Evolutionary conservation across 495 filamentous ascomycete species (phyloP).

Genomic region (Penicillium turbatum): DNA sequence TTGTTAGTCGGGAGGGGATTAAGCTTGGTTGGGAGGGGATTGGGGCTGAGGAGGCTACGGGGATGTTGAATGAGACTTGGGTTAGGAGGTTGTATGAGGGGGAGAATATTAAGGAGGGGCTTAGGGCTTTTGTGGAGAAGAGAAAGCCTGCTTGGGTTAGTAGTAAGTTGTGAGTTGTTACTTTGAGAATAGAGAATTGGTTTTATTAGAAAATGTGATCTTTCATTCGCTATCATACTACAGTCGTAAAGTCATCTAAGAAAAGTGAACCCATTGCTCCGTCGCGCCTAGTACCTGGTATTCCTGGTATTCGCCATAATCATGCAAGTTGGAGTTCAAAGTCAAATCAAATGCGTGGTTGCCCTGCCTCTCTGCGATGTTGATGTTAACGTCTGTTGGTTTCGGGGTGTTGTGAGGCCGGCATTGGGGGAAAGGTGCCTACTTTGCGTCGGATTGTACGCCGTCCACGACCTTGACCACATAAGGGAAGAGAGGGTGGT

Average conservation of each 20-base stretch:
- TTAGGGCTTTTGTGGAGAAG: slow-evolving; percentile 79
- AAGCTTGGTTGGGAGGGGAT: slow-evolving; percentile 67
- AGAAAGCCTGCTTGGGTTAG: slow-evolving; percentile 69
- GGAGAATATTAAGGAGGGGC: slow-evolving; percentile 76
- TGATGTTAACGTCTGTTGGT: background rate
- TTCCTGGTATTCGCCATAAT: slow-evolving; percentile 25
- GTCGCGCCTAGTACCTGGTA: slow-evolving; percentile 22
- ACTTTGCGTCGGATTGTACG: slow-evolving; percentile 59
- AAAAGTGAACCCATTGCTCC: slow-evolving; percentile 6
- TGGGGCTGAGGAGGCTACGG: slow-evolving; percentile 62
- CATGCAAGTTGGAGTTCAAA: slow-evolving; percentile 25
- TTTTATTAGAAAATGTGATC: background rate
- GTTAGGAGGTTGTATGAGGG: slow-evolving; percentile 59
- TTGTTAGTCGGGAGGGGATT: slow-evolving; percentile 65
- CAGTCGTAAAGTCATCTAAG: slow-evolving; percentile 13
- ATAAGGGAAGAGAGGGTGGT: slow-evolving; percentile 66
- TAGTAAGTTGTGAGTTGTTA: slow-evolving; percentile 61
- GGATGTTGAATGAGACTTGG: slow-evolving; percentile 53
- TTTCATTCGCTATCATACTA: slow-evolving; percentile 14
- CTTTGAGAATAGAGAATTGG: background rate
- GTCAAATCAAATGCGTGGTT: slow-evolving; percentile 25
- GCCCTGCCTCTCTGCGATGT: slow-evolving; percentile 23
- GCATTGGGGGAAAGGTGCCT: slow-evolving; percentile 12
- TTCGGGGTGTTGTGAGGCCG: background rate
- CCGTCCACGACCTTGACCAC: slow-evolving; percentile 70